These are phyloP conservation scores for Saksenaea vasiformis DNA, from an alignment of 371 early-diverging fungal species.

Conservation along the genomic window DNA sequence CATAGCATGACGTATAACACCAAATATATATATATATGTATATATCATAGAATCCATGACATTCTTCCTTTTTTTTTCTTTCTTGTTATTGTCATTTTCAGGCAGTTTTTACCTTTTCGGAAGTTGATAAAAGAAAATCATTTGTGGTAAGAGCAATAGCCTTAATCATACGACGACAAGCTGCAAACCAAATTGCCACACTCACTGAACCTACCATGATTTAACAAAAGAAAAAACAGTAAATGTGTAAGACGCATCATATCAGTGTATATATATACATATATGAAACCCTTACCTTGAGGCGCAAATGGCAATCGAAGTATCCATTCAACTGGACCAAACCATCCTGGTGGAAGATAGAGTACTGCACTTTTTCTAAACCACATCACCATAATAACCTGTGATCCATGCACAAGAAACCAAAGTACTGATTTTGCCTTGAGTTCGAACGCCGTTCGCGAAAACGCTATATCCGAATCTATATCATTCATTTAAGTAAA, in stretches of 20 bases:
- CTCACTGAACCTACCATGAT: slow-evolving; percentile 64
- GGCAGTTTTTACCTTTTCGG: neutral
- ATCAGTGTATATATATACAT: neutral
- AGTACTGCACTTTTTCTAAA: slow-evolving; percentile 78
- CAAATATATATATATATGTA: neutral
- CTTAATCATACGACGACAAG: slow-evolving; percentile 61
- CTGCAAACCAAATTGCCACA: slow-evolving; percentile 72
- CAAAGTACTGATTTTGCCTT: slow-evolving; percentile 76
- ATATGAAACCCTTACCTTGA: slow-evolving; percentile 45
- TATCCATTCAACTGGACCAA: slow-evolving; percentile 75
- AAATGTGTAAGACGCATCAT: too few relatives aligned
- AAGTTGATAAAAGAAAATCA: slow-evolving; percentile 32
- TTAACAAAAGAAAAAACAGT: neutral
- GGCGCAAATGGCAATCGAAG: slow-evolving; percentile 84
- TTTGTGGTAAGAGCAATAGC: slow-evolving; percentile 34
- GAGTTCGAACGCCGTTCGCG: slow-evolving; percentile 77
- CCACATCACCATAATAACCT: slow-evolving; percentile 67
- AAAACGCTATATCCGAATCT: slow-evolving; percentile 68
- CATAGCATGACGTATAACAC: neutral
- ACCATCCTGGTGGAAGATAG: slow-evolving; percentile 82
- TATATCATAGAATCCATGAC: neutral
- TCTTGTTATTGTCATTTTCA: neutral
- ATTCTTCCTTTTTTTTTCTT: neutral
- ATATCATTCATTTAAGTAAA: neutral
- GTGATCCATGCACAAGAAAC: slow-evolving; percentile 70